Evolutionary conservation across 495 filamentous ascomycete genomes (phyloP), one percentile per base, ranked within the genome.

Genomic region (Xanthoparmelia taractica): DNA sequence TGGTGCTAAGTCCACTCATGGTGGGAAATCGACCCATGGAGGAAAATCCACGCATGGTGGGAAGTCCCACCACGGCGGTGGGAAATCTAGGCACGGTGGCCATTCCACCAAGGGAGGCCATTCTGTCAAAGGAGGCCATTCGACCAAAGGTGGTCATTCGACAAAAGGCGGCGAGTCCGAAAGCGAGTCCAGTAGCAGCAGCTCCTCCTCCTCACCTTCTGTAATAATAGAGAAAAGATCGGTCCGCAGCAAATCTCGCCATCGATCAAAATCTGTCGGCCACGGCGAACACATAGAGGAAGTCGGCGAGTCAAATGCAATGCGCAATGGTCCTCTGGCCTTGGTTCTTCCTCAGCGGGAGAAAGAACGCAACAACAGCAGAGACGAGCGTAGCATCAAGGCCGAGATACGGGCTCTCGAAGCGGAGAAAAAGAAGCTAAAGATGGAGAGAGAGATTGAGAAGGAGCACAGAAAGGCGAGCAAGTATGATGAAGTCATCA

Each of bases 351-450:
- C 78, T 13, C 68, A 48, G 27, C 40, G 55, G 18, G 52, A 59
- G 17, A 52, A 63, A 23, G 78, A 77, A 40, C 78, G 77, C 1
- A 70, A 75, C 57, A 76, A 67, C 58, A 65, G 62, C 43, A 43
- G 63, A 31, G 65, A 73, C 45, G 82, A 85, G 36, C 75, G 80
- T 41, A 82, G 84, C 57, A 79, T 88, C 62, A 75, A 78, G 58
- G 76, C 79, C n/a, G 83, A 87, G 65, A 84, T 86, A 59, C 74
- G 73, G 27, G 70, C 72, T 3, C 75, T 88, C 29, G 85, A 88
- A 70, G 76, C 76, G 45, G 76, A 83, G 65, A 77, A 69, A 23
- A 70, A 75, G 50, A 66, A 71, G 37, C 67, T 81, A 54, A 77
- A 72, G 59, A 63, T 79, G 45, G 72, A 79, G 69, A 72, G 79